These are phyloP conservation scores for Penicillium sp. DNA, from an alignment of 2,329 filamentous ascomycete genomes.

Conservation along the genomic window DNA sequence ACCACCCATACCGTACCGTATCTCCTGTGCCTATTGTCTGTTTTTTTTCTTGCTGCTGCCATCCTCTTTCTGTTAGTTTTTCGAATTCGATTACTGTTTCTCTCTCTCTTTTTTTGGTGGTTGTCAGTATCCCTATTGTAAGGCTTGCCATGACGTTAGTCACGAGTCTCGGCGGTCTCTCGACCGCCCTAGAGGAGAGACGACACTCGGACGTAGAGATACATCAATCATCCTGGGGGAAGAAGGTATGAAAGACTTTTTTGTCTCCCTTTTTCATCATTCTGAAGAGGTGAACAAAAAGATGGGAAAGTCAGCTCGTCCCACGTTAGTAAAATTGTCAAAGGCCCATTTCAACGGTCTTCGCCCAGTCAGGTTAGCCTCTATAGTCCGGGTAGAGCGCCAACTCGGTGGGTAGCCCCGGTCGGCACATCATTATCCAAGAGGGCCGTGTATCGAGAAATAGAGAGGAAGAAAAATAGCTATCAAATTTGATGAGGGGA, in stretches of 20 bases:
- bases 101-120: no score
- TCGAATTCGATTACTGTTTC: no score
- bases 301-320: background rate
- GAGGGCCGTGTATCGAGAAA: background rate
- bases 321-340: conserved; percentile 11
- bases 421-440: background rate
- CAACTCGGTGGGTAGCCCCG: conserved; percentile 5
- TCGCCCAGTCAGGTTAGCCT: conserved; percentile 31
- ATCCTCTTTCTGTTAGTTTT: no score
- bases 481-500: background rate
- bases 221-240: background rate
- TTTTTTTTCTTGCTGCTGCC: background rate
- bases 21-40: background rate
- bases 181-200: no score
- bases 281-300: background rate
- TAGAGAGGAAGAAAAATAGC: background rate
- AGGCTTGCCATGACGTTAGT: conserved; percentile 17
- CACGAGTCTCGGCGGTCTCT: conserved; percentile 13
- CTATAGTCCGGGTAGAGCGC: conserved; percentile 21
- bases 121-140: background rate
- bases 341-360: conserved; percentile 33
- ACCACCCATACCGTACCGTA: conserved; percentile 14
- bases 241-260: background rate
- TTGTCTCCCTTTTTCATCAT: background rate
- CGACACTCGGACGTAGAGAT: no score